Percentiles rank a stretch among this genome's conserved stretches.
These are phyloP conservation scores for Aspergillus cejpii DNA, from an alignment of 2,329 filamentous ascomycete species.

Conservation along the genomic window DNA sequence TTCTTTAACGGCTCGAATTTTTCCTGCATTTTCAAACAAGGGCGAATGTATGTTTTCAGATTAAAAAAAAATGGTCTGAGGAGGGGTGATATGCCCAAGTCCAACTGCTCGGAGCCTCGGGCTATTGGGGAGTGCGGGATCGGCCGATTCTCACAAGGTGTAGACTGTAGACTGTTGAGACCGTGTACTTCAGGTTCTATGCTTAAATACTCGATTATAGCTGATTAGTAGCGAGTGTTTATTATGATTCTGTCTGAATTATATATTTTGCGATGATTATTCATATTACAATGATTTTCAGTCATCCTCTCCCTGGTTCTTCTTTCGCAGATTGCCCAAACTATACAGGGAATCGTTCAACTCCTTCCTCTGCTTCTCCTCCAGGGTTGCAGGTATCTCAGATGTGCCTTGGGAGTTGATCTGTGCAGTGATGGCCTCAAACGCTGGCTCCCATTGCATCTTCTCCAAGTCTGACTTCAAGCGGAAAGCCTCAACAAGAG, in stretches of 20 bases:
- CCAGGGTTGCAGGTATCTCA: conserved; percentile 18
- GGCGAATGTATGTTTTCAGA: conserved; percentile 12
- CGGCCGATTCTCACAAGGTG: background rate
- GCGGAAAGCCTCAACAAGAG: conserved; percentile 29
- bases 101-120: background rate
- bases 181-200: too few species aligned
- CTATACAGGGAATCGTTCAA: conserved; percentile 35
- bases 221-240: too few species aligned
- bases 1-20: conserved; percentile 83
- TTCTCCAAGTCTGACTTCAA: conserved; percentile 15
- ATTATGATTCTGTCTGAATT: too few species aligned
- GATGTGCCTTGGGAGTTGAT: conserved; percentile 31
- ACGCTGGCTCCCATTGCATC: conserved; percentile 23
- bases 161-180: too few species aligned
- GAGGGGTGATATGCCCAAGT: conserved; percentile 20
- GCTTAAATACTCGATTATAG: too few species aligned
- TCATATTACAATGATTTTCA: conserved; percentile 5
- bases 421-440: conserved; percentile 15
- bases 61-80: conserved; percentile 15
- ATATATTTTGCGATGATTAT: background rate
- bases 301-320: conserved; percentile 21
- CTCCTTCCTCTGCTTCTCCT: conserved; percentile 28
- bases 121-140: background rate
- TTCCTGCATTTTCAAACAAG: conserved; percentile 52
- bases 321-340: conserved; percentile 39